Evolutionary conservation across 169 alveolate genomes (phyloP), one percentile per base, ranked within the genome.

Genomic region (Cystoisospora suis): DNA sequence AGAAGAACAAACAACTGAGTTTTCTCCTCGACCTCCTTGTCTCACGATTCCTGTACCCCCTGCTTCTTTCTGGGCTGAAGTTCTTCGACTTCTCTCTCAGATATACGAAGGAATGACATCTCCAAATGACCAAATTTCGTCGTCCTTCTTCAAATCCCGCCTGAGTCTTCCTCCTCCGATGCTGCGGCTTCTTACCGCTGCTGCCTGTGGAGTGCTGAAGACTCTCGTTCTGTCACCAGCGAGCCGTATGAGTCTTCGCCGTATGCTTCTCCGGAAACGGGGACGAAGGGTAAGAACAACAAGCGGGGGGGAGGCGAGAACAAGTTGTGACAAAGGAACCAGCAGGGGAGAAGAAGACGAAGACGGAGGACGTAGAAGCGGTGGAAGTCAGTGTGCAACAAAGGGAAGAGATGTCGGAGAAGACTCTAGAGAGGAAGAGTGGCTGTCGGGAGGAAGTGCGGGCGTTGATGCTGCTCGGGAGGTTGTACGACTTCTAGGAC

Each of bases 151-250:
- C n/a, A 12, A 46, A 0, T 2, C 47, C 38, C 83, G n/a, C 58
- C 83, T 2, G 83, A n/a, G 58, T 53, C 77, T 44, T 65, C 34
- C 77, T 65, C 77, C 3, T 44, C 77, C 36, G 77, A 65, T 1
- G 36, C 83, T 72, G 3, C 83, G 15, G 3, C 83, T 72, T 3
- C 56, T 72, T 38, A 36, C 83, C 36, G 83, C 83, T 38, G 1
- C 83, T 6, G 38, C 83, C 58, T 72, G 83, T 53, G 53, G 56
- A 17, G 83, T 34, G 17, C 56, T 72, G 53, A 56, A 72, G 83
- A 9, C 83, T 17, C 83, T 40, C 0, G 83, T 72, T 6, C 56
- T 38, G 3, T n/a, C 58, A 5, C 58, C 83, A 27, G 45, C 38
- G 15, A 56, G 58, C 32, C 56, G 53, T 1, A 56, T 40, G 53